Percentiles rank a stretch among this genome's conserved stretches.
Conservation (phyloP, 2,329 filamentous ascomycete genomes). For the Sporothrix brasiliensis region DNA sequence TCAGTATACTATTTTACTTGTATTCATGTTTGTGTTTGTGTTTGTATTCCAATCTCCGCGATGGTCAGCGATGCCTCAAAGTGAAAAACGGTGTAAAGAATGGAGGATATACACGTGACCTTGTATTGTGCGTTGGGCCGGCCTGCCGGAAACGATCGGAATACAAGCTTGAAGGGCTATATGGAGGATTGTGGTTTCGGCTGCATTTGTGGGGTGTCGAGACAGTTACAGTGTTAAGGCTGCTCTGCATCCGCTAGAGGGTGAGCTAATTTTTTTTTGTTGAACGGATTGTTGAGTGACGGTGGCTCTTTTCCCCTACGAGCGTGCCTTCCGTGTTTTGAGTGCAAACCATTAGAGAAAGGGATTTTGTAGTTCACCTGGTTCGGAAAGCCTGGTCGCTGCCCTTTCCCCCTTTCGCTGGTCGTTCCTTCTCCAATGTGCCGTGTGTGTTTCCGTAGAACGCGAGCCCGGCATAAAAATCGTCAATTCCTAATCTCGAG, state of each 20-base stretch:
- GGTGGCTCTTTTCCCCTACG: slow-evolving; percentile 16
- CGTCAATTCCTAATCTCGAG: slow-evolving; percentile 9
- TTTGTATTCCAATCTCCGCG: too few relatives aligned
- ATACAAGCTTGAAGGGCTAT: background rate
- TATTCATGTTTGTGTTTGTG: background rate
- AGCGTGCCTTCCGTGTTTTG: slow-evolving; percentile 10
- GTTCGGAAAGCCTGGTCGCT: slow-evolving; percentile 1
- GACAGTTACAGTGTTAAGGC: background rate
- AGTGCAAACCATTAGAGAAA: background rate
- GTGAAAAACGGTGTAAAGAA: background rate
- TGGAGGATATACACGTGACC: background rate
- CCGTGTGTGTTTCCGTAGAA: slow-evolving; percentile 6
- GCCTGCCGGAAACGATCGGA: slow-evolving; percentile 16
- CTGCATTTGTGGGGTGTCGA: slow-evolving; percentile 20
- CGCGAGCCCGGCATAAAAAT: slow-evolving; percentile 12
- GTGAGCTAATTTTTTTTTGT: slow-evolving; percentile 19
- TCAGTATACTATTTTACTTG: too few relatives aligned
- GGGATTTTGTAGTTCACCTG: background rate
- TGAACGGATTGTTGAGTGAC: background rate
- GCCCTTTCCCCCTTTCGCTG: background rate
- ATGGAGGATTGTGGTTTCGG: slow-evolving; percentile 15
- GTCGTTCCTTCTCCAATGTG: slow-evolving; percentile 15
- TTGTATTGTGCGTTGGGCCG: background rate
- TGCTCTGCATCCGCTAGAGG: slow-evolving; percentile 2
- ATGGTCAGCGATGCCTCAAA: background rate